Evolutionary conservation across 805 yeast genomes (phyloP), one percentile per base, ranked within the genome.

Genomic region (Zygotorulaspora chibaensis): DNA sequence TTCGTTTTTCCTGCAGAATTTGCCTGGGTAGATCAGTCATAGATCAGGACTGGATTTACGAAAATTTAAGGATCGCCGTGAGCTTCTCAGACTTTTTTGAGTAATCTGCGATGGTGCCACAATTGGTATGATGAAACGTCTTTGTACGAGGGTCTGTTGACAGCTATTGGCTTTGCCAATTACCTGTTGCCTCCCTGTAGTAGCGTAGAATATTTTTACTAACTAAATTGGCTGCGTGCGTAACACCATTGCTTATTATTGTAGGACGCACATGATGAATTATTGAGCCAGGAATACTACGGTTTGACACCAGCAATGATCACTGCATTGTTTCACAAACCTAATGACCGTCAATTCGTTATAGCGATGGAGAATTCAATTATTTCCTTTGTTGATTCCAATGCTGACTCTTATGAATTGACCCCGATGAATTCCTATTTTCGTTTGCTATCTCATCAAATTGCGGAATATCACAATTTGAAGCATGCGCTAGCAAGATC

Each of bases 381-480:
- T 23, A 49, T 72, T 11, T 68, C 65, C 18, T 79, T 81, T 54
- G 69, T 78, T 30, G 54, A 67, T 7, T 65, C 70, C 40, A 68
- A 54, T 56, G 73, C 54, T 42, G 70, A 57, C 55, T 71, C 63
- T 52, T 71, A 58, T 62, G 74, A 53, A 51, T 58, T 77, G 57
- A 70, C 69, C 33, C 77, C 84, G 6, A 74, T 80, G 74, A 84
- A 84, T 61, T 81, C 88, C 2, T 84, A 81, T 60, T 80, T 79
- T 53, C 67, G 91, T 53, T 67, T 85, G 38, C 64, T 85, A 43
- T 74, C 84, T 0, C 90, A 85, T 62, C 84, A 83, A 52, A 66
- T 83, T 29, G 86, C 89, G 3, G 83, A 80, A 31, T 83, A 82
- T 59, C 81, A 83, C 56, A 67, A 71, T 18, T 61, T 84, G 45